Percentiles rank a stretch among this genome's conserved stretches.
These are phyloP conservation scores for Aspergillus pseudoglaucus DNA, from an alignment of 2,329 filamentous ascomycete genomes.

Conservation along the genomic window DNA sequence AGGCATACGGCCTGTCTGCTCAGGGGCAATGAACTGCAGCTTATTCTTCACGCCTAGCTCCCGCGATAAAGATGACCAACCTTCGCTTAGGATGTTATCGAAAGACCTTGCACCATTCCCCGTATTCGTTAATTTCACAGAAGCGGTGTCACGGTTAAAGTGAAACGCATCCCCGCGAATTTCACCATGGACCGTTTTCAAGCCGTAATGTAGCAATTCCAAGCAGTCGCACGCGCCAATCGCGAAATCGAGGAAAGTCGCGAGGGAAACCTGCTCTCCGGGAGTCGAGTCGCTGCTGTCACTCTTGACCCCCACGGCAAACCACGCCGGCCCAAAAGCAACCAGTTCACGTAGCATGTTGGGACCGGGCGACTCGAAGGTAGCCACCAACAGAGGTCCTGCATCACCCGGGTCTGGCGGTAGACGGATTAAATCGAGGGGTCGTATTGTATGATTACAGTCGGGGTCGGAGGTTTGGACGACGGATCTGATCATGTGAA, in stretches of 20 bases:
- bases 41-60: constrained; percentile 84
- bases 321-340: constrained; percentile 71
- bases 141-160: constrained; percentile 63
- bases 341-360: constrained; percentile 67
- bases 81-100: constrained; percentile 81
- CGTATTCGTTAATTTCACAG: constrained; percentile 75
- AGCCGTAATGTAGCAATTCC: constrained; percentile 83
- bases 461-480: constrained; percentile 64
- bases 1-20: constrained; percentile 88
- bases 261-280: constrained; percentile 59
- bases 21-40: constrained; percentile 84
- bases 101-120: constrained; percentile 83
- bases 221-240: constrained; percentile 80
- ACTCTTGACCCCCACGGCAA: constrained; percentile 48
- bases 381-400: constrained; percentile 65
- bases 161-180: constrained; percentile 88
- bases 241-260: constrained; percentile 81
- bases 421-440: constrained; percentile 71
- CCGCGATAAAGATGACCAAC: constrained; percentile 76
- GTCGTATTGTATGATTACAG: constrained; percentile 69
- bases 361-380: constrained; percentile 70
- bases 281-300: constrained; percentile 44
- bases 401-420: constrained; percentile 63
- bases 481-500: constrained; percentile 71
- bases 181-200: constrained; percentile 83